Conservation (phyloP, 2,329 filamentous ascomycete species). For the Venturia asperata region DNA sequence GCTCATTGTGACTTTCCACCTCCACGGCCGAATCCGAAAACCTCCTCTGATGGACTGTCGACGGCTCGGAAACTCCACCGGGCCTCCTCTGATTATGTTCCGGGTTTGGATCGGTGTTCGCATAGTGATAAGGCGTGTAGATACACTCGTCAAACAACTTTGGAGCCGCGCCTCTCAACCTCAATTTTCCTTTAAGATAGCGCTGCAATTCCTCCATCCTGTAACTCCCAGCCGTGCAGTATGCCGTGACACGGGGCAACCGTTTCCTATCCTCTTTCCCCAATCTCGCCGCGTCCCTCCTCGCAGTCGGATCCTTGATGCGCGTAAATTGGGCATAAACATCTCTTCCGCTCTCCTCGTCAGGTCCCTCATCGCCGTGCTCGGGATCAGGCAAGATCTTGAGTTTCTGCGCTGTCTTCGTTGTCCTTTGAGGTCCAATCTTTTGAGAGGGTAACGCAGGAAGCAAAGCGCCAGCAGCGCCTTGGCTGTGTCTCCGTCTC, state of each 20-base stretch:
- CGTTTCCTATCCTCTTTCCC: constrained; percentile 88
- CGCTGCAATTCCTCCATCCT: constrained; percentile 83
- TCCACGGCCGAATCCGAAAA: constrained; percentile 69
- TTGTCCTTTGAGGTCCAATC: constrained; percentile 89
- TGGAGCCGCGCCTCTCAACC: constrained; percentile 70
- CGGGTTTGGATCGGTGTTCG: constrained; percentile 23
- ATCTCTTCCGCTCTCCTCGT: constrained; percentile 88
- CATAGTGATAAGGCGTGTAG: constrained; percentile 87
- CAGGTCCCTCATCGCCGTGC: constrained; percentile 63
- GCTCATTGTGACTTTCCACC: constrained; percentile 51
- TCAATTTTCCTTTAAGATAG: constrained; percentile 78
- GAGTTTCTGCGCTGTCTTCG: constrained; percentile 91
- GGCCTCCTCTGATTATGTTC: constrained; percentile 8
- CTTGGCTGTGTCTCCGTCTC: constrained; percentile 76
- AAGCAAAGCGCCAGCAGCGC: constrained; percentile 45
- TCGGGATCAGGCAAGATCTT: constrained; percentile 94
- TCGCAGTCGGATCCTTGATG: constrained; percentile 91
- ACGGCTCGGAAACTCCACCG: constrained; percentile 15
- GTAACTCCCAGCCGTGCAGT: constrained; percentile 90
- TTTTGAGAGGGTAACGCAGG: constrained; percentile 50
- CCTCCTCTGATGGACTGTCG: constrained; percentile 50
- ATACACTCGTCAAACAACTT: constrained; percentile 97
- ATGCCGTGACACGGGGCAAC: constrained; percentile 87
- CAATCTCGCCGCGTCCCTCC: constrained; percentile 82
- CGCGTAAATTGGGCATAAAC: constrained; percentile 97